Percentiles rank a stretch among this genome's conserved stretches.
Conservation (phyloP, 805 yeast genomes). For the Wickerhamiella alocasiicola region DNA sequence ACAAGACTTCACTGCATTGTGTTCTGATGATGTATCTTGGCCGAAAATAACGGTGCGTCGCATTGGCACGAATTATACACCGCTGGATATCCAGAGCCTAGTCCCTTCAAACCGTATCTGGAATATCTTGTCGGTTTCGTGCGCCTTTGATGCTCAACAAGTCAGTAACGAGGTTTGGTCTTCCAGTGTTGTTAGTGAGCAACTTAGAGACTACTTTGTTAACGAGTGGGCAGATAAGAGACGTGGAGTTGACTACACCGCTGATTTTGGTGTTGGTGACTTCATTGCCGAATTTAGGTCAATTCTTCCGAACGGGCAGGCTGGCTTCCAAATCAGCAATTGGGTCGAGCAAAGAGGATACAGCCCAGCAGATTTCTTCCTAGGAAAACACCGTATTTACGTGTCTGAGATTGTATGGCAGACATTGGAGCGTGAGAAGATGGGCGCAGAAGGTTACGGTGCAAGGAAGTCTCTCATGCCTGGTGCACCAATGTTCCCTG, state of each 20-base stretch:
- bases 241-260: slow-evolving; percentile 28
- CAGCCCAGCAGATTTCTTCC: slow-evolving; percentile 26
- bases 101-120: slow-evolving; percentile 27
- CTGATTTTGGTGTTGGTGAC: slow-evolving; percentile 31
- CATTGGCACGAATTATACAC: slow-evolving; percentile 7
- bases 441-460: slow-evolving; percentile 5
- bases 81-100: slow-evolving; percentile 20
- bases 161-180: slow-evolving; percentile 26
- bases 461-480: background rate
- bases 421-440: slow-evolving; percentile 25
- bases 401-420: slow-evolving; percentile 30
- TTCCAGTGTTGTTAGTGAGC: slow-evolving; percentile 27
- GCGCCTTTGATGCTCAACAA: slow-evolving; percentile 21
- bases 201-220: slow-evolving; percentile 27
- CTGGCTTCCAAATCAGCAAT: slow-evolving; percentile 22
- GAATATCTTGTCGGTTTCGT: slow-evolving; percentile 26
- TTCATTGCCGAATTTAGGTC: slow-evolving; percentile 27
- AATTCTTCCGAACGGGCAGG: slow-evolving; percentile 22
- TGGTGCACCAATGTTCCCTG: background rate
- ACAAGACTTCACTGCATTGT: slow-evolving; percentile 18
- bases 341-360: slow-evolving; percentile 29
- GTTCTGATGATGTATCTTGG: slow-evolving; percentile 23
- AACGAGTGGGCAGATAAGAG: slow-evolving; percentile 31
- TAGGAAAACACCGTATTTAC: slow-evolving; percentile 29
- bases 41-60: slow-evolving; percentile 13